Conservation (phyloP, 1,139 yeast genomes). For the Pichia sp. region DNA sequence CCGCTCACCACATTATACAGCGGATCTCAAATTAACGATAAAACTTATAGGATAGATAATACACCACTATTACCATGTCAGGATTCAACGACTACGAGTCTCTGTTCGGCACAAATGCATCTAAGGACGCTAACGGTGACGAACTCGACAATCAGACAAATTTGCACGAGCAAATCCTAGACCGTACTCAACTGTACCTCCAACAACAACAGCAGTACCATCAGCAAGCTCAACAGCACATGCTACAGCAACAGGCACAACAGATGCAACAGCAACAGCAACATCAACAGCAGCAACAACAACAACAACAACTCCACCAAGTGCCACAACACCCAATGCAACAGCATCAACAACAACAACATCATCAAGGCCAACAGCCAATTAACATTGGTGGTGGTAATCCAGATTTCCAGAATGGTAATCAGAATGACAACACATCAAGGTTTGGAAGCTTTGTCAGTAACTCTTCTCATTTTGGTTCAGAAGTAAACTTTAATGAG, state of each 20-base stretch:
- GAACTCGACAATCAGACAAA: constrained; percentile 8
- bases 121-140: background rate
- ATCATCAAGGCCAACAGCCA: constrained; percentile 1
- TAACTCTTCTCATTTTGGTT: constrained; percentile 15
- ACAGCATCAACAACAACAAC: constrained; percentile 8
- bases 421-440: constrained; percentile 5
- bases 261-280: constrained; percentile 13
- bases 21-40: background rate
- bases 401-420: constrained; percentile 2
- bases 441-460: constrained; percentile 17
- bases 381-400: background rate
- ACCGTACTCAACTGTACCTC: constrained; percentile 1
- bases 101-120: background rate
- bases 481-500: constrained; percentile 24
- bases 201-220: constrained; percentile 10
- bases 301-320: constrained; percentile 6
- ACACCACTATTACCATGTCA: background rate
- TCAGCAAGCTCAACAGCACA: constrained; percentile 8
- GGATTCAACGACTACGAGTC: background rate
- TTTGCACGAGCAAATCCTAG: constrained; percentile 1
- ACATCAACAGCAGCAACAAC: constrained; percentile 15
- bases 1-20: too few relatives aligned
- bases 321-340: constrained; percentile 1
- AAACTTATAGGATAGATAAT: background rate
- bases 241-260: constrained; percentile 7